Evolutionary conservation across 192 early-diverging fungal genomes (phyloP), one percentile per base, ranked within the genome.

Genomic region (Dissophora globulifera): DNA sequence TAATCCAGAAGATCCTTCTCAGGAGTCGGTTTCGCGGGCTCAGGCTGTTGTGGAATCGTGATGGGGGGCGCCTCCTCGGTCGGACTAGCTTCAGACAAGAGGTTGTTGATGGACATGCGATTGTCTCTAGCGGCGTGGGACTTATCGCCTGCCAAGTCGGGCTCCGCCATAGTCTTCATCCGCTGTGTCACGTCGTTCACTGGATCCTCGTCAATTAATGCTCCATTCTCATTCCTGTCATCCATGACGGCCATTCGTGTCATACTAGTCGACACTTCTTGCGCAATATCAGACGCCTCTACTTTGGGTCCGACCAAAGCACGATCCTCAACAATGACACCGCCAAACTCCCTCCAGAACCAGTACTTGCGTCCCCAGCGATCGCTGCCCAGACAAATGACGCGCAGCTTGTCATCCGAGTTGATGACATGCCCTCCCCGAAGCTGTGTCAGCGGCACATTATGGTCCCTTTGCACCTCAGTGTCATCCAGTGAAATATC

Each of bases 301-400:
- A 49, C 1, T 13, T 61, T 54, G 0, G 72, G 72, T 0, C 47
- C 72, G 13, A 76, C 51, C 38, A 67, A 64, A 6, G 31, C 58
- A n/a, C 72, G 56, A 29, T 76, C 72, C 25, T 76, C 72, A 13
- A 76, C 47, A 32, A 76, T 66, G 8, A 76, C 62, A 38, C 72
- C 72, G 11, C 72, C 72, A 49, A 76, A 76, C 16, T 76, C 46
- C 22, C 30, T 76, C 72, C 72, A 76, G 58, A 76, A 67, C 72
- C 72, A 76, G 32, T 67, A 76, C 29, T 76, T 76, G 42, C 72
- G 62, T 29, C 72, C 72, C 72, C 72, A 76, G 8, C 72, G 57
- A 38, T 76, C 72, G 42, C 57, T 76, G 6, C 72, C 72, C 22
- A 76, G 55, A 27, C 63, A 56, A 16, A 76, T 45, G 17, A 76